Base-by-base conservation (phyloP, 768 basidiomycete genomes). In the Pisolithus microcarpus region DNA sequence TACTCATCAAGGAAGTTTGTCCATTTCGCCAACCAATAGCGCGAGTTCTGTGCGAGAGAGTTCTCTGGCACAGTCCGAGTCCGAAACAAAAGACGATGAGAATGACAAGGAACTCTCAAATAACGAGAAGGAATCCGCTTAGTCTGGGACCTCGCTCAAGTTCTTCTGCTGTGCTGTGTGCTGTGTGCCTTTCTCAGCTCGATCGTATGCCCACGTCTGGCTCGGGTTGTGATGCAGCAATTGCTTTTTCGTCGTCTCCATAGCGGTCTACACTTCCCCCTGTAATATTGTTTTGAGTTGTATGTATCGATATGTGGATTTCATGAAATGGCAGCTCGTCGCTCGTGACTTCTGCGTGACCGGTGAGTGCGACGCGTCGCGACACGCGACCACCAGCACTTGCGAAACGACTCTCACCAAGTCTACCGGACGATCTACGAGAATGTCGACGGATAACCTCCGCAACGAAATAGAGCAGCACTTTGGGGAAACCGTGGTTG, bases 1-100 rank as follows among this genome's bases (percentile, higher is more conserved):
- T 10, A 71, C 72, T 45, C 75, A 76, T 56, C 77, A 79, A 53
- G 70, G 74, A 48, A 70, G 74, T 40, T 72, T 87, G 39, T 87
- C 85, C 24, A 73, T 84, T 52, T 89, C 86, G 16, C 87, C 87
- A n/a, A 87, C 83, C 23, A 85, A 81, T 56, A 75, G 79, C 7
- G 76, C 76, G 38, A 83, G 79, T 59, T 78, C 84, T 1, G 74
- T 81, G 49, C 85, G 84, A 64, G 87, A 90, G 58, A 73, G 74
- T 45, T 68, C 72, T 5, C 55, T 76, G 39, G 68, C 68, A 3
- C 61, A 68, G 4, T 64, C 61, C 11, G 60, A 60, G 28, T 51
- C 48, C 4, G 61, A 62, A n/a, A 40, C 49, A 48, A 63, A 55
- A 40, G 64, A 61, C 30, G 56, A 48, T 13, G 54, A 58, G 37